Conservation (phyloP, 768 basidiomycete genomes). For the Galerina sulciceps region DNA sequence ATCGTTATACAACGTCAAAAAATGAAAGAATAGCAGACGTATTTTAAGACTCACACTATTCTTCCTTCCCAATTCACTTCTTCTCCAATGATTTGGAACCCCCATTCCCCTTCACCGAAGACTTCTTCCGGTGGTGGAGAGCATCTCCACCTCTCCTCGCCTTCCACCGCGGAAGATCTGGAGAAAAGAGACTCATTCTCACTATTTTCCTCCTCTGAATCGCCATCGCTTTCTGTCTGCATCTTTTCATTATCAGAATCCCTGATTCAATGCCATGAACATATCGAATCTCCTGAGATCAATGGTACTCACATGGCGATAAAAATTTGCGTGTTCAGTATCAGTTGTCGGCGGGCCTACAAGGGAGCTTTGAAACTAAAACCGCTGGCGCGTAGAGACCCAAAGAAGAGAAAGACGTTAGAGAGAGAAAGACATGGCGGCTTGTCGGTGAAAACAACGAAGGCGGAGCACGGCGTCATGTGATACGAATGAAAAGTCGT, state of each 20-base stretch:
- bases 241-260: too few relatives aligned
- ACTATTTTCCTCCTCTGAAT: too few relatives aligned
- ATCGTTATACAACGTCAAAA: neutral
- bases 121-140: conserved; percentile 27
- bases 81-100: conserved; percentile 41
- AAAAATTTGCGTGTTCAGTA: too few relatives aligned
- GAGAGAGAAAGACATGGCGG: neutral
- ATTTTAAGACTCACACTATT: conserved; percentile 30
- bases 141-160: conserved; percentile 15
- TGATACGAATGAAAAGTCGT: neutral
- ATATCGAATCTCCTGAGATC: too few relatives aligned
- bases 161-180: conserved; percentile 37
- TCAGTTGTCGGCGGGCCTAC: too few relatives aligned
- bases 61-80: conserved; percentile 37
- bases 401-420: neutral
- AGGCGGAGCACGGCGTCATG: neutral
- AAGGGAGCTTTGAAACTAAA: too few relatives aligned
- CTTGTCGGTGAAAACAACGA: neutral
- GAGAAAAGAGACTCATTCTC: conserved; percentile 3
- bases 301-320: too few relatives aligned
- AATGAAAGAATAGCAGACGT: neutral
- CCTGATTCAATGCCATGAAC: too few relatives aligned
- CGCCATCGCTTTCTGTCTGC: too few relatives aligned
- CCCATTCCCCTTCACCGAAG: conserved; percentile 35
- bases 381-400: too few relatives aligned